Evolutionary conservation across 2,329 filamentous ascomycete species (phyloP).

Genomic region (Talaromyces marneffei): DNA sequence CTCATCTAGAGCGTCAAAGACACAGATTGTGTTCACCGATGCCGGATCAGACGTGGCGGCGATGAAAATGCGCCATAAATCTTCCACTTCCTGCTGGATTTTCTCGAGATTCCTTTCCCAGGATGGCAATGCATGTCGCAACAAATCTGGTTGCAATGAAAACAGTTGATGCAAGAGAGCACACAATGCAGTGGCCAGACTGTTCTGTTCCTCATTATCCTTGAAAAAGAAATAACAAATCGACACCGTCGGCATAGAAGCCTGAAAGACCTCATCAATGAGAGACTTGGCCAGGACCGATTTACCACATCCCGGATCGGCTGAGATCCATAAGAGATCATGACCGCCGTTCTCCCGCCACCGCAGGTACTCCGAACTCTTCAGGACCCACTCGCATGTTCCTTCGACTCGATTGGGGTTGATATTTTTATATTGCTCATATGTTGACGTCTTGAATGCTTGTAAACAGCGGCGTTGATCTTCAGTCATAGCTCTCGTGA

Average conservation of each 20-base stretch:
- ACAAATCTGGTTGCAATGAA: slow-evolving; percentile 34
- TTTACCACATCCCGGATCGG: slow-evolving; percentile 43
- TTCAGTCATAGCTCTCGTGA: not conserved
- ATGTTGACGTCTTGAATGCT: slow-evolving; percentile 9
- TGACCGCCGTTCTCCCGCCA: slow-evolving; percentile 19
- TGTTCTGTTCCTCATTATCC: slow-evolving; percentile 34
- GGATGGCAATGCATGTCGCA: slow-evolving; percentile 19
- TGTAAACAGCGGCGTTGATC: not conserved
- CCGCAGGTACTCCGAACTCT: slow-evolving; percentile 12
- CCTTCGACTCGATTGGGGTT: slow-evolving; percentile 24
- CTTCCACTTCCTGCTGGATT: slow-evolving; percentile 16
- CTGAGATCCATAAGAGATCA: slow-evolving; percentile 35
- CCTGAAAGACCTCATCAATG: slow-evolving; percentile 22
- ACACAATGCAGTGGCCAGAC: slow-evolving; percentile 26
- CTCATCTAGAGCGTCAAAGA: slow-evolving; percentile 42
- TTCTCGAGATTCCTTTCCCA: not conserved
- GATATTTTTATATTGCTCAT: slow-evolving; percentile 18
- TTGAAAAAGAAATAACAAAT: too few species aligned
- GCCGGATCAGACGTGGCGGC: slow-evolving; percentile 10
- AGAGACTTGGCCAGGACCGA: slow-evolving; percentile 39
- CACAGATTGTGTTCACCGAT: slow-evolving; percentile 26
- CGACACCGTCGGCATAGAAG: slow-evolving; percentile 11
- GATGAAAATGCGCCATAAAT: slow-evolving; percentile 30
- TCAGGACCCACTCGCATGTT: slow-evolving; percentile 20
- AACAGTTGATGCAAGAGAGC: slow-evolving; percentile 39